Base-by-base conservation (phyloP, 257 asterid genomes). In the Asclepias syriaca region DNA sequence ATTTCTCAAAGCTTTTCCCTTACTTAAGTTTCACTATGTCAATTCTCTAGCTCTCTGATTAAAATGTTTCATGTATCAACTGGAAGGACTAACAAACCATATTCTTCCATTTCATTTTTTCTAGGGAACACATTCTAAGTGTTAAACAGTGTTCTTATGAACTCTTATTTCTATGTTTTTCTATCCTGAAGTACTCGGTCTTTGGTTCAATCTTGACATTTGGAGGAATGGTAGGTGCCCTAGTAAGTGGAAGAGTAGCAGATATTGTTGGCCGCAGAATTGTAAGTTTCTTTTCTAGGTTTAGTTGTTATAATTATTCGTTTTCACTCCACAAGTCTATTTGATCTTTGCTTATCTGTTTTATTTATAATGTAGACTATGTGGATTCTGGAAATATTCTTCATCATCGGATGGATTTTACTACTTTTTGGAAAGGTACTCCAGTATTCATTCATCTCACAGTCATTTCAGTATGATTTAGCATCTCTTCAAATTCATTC, bases 141-240 rank as follows among this genome's bases (percentile, higher is more conserved):
- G 10, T 43, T 8, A 19, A 37, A 64, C 2, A 63, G 37, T 16
- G 14, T 63, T 13, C n/a, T 34, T 8, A 34, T 16, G 2, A 15
- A 7, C 39, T 64, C 68, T 64, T 64, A 64, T 19, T 64, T 37
- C 21, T 8, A 40, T 22, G 66, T 32, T 37, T 54, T 64, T 18
- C 11, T 3, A 2, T 5, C 32, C 18, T 65, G 76, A 43, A 76
- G 80, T 76, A 70, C 67, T 76, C 80, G 6, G 72, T 71, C 18
- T 70, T 76, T 15, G 70, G 72, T 43, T 76, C 80, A n/a, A 65
- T 76, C 59, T 65, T 76, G 76, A 71, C 74, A 56, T 65, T 76
- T 32, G 80, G 76, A 29, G 80, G 80, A 53, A 76, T 76, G 69
- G 1, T 71, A 11, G 80, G 80, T 29, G 80, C 80, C 70, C n/a